Percentiles rank a stretch among this genome's conserved stretches.
These are phyloP conservation scores for Nitzschia putrida DNA, from an alignment of 108 stramenopile genomes.

Conservation along the genomic window DNA sequence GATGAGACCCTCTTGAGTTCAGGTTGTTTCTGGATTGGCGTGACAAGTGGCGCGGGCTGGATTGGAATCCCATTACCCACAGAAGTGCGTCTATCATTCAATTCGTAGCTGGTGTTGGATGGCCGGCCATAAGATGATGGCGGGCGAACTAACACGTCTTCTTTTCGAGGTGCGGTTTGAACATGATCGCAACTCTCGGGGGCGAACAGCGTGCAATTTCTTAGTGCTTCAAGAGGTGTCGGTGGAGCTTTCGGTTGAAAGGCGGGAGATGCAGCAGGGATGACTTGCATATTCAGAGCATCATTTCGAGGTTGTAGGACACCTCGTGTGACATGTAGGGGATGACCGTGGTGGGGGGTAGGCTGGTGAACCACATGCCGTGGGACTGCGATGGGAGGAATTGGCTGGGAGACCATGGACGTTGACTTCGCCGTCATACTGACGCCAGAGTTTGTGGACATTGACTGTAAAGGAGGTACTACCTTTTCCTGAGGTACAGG, in stretches of 20 bases:
- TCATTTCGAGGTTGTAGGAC: too few relatives aligned
- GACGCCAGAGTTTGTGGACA: not conserved
- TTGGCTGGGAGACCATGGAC: not conserved
- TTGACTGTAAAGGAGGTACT: not conserved
- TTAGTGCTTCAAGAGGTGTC: constrained; percentile 8
- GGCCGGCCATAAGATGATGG: not conserved
- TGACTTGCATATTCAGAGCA: too few relatives aligned
- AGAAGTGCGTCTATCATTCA: constrained; percentile 1
- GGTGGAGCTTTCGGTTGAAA: constrained; percentile 10
- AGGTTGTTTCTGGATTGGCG: constrained; percentile 4
- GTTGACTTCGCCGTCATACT: not conserved
- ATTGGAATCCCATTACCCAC: constrained; percentile 17
- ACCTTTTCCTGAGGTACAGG: not conserved
- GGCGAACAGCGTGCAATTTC: constrained; percentile 8
- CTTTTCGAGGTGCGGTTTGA: not conserved
- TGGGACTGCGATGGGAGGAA: too few relatives aligned
- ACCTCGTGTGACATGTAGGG: too few relatives aligned
- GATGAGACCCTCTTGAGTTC: not conserved
- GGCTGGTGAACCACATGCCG: too few relatives aligned
- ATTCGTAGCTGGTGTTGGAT: not conserved
- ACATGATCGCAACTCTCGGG: not conserved
- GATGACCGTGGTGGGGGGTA: too few relatives aligned
- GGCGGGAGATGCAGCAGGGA: too few relatives aligned
- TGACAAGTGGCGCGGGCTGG: constrained; percentile 11
- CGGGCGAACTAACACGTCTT: not conserved